phyloP scores from a whole-genome alignment of 768 basidiomycete species.

The Kwoniella shandongensis region DNA sequence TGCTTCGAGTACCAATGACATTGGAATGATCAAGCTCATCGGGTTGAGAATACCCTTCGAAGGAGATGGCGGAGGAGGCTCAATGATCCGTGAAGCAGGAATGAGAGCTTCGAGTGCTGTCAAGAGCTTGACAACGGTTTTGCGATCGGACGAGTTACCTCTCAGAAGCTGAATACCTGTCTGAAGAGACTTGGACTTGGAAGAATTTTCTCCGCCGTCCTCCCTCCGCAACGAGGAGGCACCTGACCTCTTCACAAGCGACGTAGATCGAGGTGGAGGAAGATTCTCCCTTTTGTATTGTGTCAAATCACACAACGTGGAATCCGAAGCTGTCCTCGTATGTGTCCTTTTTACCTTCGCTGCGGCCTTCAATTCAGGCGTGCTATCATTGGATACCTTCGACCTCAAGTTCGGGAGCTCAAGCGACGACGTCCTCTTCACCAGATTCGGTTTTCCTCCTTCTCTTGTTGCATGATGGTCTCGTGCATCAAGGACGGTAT shows the following conservation, averaged over 20 bases:
- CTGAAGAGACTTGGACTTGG: not conserved
- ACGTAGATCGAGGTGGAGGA: too few species aligned
- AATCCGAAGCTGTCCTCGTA: slow-evolving; percentile 3
- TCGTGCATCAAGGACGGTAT: not conserved
- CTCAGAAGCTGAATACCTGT: not conserved
- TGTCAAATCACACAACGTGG: not conserved
- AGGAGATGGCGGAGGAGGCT: slow-evolving; percentile 8
- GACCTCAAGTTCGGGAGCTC: too few species aligned
- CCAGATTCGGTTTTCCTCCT: too few species aligned
- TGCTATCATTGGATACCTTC: not conserved
- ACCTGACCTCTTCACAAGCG: too few species aligned
- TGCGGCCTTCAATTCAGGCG: not conserved
- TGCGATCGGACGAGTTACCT: not conserved
- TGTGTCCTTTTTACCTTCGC: slow-evolving; percentile 1
- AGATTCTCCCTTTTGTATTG: not conserved
- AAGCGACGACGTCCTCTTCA: slow-evolving; percentile 7
- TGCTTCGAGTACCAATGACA: slow-evolving; percentile 38
- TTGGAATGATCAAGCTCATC: slow-evolving; percentile 23
- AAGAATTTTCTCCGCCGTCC: not conserved
- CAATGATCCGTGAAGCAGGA: slow-evolving; percentile 4
- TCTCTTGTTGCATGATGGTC: too few species aligned
- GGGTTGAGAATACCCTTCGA: slow-evolving; percentile 20
- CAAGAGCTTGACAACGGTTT: slow-evolving; percentile 1
- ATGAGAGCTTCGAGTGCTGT: slow-evolving; percentile 8
- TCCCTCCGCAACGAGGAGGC: not conserved